Conservation (phyloP, 305 asterid species). For the Fraxinus greggii region DNA sequence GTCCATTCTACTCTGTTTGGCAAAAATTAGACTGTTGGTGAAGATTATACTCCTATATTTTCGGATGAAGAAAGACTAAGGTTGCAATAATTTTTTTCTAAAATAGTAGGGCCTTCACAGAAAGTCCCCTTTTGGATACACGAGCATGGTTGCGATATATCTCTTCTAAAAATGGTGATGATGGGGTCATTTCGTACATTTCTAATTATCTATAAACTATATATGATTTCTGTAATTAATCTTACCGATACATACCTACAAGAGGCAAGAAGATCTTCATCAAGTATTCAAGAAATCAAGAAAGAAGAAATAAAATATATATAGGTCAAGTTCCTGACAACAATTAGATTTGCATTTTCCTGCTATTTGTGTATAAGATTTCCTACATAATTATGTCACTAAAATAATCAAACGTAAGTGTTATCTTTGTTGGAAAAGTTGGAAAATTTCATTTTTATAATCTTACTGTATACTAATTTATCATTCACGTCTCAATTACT, state of each 20-base stretch:
- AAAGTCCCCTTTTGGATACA: neutral
- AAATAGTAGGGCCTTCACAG: neutral
- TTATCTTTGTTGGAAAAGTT: neutral
- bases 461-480: no score
- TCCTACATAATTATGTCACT: neutral
- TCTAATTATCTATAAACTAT: neutral
- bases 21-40: neutral
- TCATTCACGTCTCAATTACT: neutral
- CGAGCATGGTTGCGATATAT: neutral
- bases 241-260: neutral
- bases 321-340: neutral
- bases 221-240: no score
- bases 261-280: neutral
- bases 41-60: neutral
- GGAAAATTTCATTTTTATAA: neutral
- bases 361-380: neutral
- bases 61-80: neutral
- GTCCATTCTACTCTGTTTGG: neutral
- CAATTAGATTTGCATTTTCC: neutral
- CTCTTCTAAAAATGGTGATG: neutral
- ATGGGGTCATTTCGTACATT: neutral
- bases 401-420: neutral
- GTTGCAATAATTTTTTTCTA: neutral
- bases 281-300: neutral
- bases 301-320: neutral